Conservation (phyloP, 208 protist genomes). For the Trypanosoma platydactyli region DNA sequence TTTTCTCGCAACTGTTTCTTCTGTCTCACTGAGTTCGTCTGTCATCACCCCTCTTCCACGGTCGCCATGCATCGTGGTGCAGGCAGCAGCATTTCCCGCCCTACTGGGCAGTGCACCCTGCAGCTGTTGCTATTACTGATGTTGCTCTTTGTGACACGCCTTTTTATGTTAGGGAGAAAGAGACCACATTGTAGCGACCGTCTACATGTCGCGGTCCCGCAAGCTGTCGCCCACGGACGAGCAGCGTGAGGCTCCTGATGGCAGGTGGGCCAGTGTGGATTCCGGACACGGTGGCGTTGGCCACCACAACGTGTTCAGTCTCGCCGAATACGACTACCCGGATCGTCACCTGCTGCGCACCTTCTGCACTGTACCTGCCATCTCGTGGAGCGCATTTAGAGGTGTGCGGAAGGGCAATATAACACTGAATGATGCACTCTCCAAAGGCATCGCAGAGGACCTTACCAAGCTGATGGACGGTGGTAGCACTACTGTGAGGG, state of each 20-base stretch:
- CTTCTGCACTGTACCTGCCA: constrained; percentile 77
- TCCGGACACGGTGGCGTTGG: constrained; percentile 12
- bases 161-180: too few relatives aligned
- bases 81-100: too few relatives aligned
- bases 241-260: constrained; percentile 5
- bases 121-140: too few relatives aligned
- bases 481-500: constrained; percentile 9
- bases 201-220: constrained; percentile 10
- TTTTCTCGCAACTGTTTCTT: neutral
- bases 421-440: constrained; percentile 48
- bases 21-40: too few relatives aligned
- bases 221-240: constrained; percentile 15
- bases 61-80: too few relatives aligned
- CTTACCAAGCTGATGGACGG: constrained; percentile 56
- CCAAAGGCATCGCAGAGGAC: constrained; percentile 61
- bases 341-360: constrained; percentile 51
- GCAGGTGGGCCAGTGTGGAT: constrained; percentile 24
- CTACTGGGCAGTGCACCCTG: too few relatives aligned
- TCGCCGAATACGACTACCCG: constrained; percentile 36
- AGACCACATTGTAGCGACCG: neutral
- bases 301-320: constrained; percentile 18
- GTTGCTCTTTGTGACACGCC: too few relatives aligned
- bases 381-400: constrained; percentile 75
- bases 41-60: too few relatives aligned
- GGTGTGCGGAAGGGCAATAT: constrained; percentile 60